Evolutionary conservation across 2,329 filamentous ascomycete genomes (phyloP).

Genomic region (Colletotrichum sidae): DNA sequence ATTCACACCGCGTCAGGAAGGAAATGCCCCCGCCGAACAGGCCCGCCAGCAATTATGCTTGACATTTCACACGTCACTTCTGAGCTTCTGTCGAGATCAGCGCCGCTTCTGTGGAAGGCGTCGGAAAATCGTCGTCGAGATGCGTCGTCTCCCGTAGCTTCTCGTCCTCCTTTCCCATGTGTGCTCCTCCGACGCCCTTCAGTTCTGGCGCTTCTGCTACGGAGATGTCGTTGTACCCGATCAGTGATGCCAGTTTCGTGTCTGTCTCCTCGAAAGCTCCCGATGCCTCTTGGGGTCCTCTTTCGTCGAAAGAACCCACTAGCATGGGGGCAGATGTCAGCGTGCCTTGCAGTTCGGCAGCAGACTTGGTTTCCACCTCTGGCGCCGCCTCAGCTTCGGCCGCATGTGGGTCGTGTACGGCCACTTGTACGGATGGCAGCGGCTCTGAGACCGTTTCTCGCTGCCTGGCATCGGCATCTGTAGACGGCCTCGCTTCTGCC

Average conservation of each 20-base stretch:
- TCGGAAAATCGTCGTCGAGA: slow-evolving; percentile 28
- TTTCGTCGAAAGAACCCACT: neutral
- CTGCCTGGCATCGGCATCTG: slow-evolving; percentile 1
- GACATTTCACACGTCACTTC: slow-evolving; percentile 26
- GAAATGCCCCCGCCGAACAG: neutral
- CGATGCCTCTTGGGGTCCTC: neutral
- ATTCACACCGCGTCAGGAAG: too few species aligned
- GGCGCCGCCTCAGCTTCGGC: neutral
- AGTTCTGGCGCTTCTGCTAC: slow-evolving; percentile 36
- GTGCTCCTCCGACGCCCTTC: slow-evolving; percentile 43
- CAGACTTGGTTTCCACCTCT: neutral
- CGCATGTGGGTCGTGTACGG: slow-evolving; percentile 4
- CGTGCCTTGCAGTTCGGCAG: neutral
- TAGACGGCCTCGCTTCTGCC: slow-evolving; percentile 16
- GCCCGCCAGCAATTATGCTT: neutral
- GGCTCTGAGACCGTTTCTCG: neutral
- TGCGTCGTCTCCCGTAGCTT: slow-evolving; percentile 35
- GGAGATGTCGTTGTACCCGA: slow-evolving; percentile 24
- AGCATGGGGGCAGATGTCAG: neutral
- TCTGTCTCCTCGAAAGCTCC: neutral
- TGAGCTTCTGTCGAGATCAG: slow-evolving; percentile 26
- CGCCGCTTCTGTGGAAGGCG: slow-evolving; percentile 2
- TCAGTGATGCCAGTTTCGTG: neutral
- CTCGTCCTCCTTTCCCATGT: slow-evolving; percentile 38
- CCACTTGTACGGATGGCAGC: neutral